A percentile compares a stretch with the other conserved stretches of the same genome.
Conservation (phyloP, 148 eudicot species). For the Rhododendron griersonianum region DNA sequence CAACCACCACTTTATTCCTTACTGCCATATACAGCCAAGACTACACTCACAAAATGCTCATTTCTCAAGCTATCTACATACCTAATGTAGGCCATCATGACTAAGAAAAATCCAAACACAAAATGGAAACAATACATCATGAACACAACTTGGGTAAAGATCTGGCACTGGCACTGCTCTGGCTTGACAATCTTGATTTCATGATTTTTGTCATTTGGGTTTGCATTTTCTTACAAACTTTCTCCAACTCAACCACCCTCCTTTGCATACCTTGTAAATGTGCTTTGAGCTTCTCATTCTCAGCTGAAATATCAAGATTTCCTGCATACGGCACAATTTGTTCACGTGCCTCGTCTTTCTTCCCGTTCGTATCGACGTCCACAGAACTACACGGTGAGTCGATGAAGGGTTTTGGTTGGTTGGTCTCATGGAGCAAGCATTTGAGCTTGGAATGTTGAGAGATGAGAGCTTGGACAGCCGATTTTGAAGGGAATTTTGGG, state of each 20-base stretch:
- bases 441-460: constrained; percentile 54
- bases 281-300: constrained; percentile 55
- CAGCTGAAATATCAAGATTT: constrained; percentile 31
- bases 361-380: constrained; percentile 6
- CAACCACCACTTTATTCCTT: not conserved
- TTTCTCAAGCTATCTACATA: constrained; percentile 18
- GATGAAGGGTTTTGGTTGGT: constrained; percentile 18
- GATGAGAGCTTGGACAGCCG: constrained; percentile 43
- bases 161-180: constrained; percentile 28
- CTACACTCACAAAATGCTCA: not conserved
- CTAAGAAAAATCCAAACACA: not conserved
- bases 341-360: constrained; percentile 21
- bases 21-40: not conserved
- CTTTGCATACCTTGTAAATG: constrained; percentile 68
- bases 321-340: constrained; percentile 47
- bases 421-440: constrained; percentile 41
- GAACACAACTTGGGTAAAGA: constrained; percentile 69
- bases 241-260: constrained; percentile 70
- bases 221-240: constrained; percentile 71
- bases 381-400: constrained; percentile 28
- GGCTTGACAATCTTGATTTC: constrained; percentile 51
- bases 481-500: constrained; percentile 51
- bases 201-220: constrained; percentile 60
- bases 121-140: constrained; percentile 17
- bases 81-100: not conserved